These are phyloP conservation scores for Aureobasidium sp. DNA, from an alignment of 2,329 filamentous ascomycete genomes.

Conservation along the genomic window DNA sequence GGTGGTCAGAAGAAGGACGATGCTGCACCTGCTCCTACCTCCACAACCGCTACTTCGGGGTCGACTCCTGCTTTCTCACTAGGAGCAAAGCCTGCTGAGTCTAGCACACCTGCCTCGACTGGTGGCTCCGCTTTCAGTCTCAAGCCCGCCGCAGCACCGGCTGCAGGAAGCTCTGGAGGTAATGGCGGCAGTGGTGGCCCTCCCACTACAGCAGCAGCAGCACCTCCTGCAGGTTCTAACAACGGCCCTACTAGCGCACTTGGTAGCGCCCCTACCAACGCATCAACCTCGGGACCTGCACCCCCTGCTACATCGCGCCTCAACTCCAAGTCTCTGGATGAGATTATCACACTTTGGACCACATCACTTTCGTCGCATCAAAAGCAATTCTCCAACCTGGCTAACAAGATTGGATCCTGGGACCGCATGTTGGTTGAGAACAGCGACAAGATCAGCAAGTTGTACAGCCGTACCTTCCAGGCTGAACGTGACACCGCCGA, in stretches of 20 bases:
- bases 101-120: constrained; percentile 16
- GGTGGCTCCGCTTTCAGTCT: constrained; percentile 15
- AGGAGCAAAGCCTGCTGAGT: constrained; percentile 12
- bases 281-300: constrained; percentile 70
- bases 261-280: constrained; percentile 42
- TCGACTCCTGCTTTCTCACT: constrained; percentile 13
- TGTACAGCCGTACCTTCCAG: constrained; percentile 87
- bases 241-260: constrained; percentile 27
- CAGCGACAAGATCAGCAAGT: constrained; percentile 85
- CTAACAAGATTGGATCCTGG: constrained; percentile 79
- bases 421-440: constrained; percentile 90
- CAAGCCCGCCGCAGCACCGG: constrained; percentile 15
- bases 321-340: constrained; percentile 98
- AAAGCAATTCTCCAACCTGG: constrained; percentile 89
- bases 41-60: constrained; percentile 6
- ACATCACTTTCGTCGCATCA: constrained; percentile 93
- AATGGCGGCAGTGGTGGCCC: not conserved
- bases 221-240: constrained; percentile 14
- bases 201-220: constrained; percentile 10
- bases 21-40: constrained; percentile 4
- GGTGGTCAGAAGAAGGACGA: constrained; percentile 9
- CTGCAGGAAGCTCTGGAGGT: not conserved
- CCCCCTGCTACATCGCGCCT: constrained; percentile 76
- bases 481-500: constrained; percentile 88
- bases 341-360: constrained; percentile 95